Base-by-base conservation (phyloP, 805 yeast genomes). In the Zygosaccharomyces siamensis region DNA sequence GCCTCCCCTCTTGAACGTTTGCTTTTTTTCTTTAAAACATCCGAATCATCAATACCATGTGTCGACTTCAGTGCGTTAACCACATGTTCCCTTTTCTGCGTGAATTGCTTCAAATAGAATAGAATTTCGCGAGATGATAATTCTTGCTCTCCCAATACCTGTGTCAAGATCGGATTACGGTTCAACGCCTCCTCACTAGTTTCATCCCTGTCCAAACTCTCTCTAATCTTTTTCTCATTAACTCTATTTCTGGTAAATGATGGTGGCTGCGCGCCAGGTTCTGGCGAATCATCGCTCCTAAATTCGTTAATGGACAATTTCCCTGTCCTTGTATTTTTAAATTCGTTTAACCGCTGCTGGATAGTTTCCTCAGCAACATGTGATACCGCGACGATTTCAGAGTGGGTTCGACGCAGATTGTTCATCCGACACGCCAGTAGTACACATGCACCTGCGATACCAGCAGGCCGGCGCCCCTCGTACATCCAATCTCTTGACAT, bases 401-500 rank as follows among this genome's bases (percentile, higher is more conserved):
- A 79, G 65, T 92, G 96, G 2, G 95, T 84, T 61, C 98, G 76
- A 62, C 97, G 77, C 64, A 86, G 83, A 62, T 90, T 90, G 69
- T 93, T 93, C 98, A 93, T 95, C 68, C 99, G 78, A 2, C 97
- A 93, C 0, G 99, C 99, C 44, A 93, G 70, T 39, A 95, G 65
- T 1, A 93, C 74, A 68, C 97, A 89, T 0, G 99, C 99, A 20
- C 98, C 99, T 0, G 99, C 99, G 46, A 93, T 81, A 60, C 99
- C 99, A 0, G 99, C 98, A 0, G 99, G 99, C 53, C 98, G 76
- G 63, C 99, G 78, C 23, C 99, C 99, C 68, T 89, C 95, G 64
- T 84, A 87, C 57, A 93, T 86, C 97, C 98, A 93, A 62, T 93
- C 98, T 38, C 81, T 79, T 11, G 90, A 76, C 99, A 93, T 93